phyloP scores from a whole-genome alignment of 495 filamentous ascomycete species.

The Daldinia concentrica region DNA sequence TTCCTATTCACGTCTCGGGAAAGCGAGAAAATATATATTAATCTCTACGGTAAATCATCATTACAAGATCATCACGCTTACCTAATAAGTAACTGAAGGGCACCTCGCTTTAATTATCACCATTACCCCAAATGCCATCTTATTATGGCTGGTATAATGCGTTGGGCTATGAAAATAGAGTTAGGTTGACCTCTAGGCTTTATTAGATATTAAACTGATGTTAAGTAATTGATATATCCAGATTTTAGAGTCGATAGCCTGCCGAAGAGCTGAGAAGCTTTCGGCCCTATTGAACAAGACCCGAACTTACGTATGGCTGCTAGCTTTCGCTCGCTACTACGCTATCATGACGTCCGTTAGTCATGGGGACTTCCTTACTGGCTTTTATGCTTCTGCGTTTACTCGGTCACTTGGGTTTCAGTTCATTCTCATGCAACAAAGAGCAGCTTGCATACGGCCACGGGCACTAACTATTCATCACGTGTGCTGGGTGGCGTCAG shows the following conservation, averaged over 20 bases:
- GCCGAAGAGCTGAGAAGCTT: neutral
- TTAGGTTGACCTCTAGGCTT: neutral
- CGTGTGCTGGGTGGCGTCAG: slow-evolving; percentile 13
- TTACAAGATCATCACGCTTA: too few relatives aligned
- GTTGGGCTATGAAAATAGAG: neutral
- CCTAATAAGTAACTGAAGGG: neutral
- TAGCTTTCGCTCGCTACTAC: slow-evolving; percentile 1
- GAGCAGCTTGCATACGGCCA: slow-evolving; percentile 5
- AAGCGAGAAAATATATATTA: too few relatives aligned
- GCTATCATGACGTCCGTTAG: neutral
- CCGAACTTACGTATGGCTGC: neutral
- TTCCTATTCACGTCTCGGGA: too few relatives aligned
- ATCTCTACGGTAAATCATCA: too few relatives aligned
- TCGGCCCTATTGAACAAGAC: slow-evolving; percentile 23
- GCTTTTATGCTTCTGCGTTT: neutral
- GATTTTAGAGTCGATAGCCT: neutral
- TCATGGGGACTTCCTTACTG: neutral
- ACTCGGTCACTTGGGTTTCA: slow-evolving; percentile 6
- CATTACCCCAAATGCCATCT: neutral
- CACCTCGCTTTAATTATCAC: neutral
- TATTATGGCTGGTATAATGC: neutral
- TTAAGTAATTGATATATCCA: slow-evolving; percentile 2
- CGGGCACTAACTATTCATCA: slow-evolving; percentile 11
- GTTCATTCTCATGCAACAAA: slow-evolving; percentile 4
- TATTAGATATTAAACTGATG: neutral